Evolutionary conservation across 495 filamentous ascomycete species (phyloP).

Genomic region (Penicillium silybi): DNA sequence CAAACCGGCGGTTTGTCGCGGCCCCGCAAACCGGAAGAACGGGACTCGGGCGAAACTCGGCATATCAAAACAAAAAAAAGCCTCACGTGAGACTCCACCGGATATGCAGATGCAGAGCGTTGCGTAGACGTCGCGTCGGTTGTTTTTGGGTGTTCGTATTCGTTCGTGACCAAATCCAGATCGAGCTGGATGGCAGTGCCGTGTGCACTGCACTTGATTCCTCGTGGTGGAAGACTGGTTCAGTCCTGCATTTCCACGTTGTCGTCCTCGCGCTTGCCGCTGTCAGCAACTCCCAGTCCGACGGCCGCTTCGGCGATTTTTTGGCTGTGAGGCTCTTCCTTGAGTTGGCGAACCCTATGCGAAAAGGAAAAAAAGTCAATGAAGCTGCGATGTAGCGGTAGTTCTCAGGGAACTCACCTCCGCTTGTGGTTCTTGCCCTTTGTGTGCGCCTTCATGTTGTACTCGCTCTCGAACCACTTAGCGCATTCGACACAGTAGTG

Average conservation of each 20-base stretch:
- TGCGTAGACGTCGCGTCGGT: constrained; percentile 4
- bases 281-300: constrained; percentile 60
- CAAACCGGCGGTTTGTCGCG: constrained; percentile 28
- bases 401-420: constrained; percentile 51
- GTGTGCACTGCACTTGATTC: neutral
- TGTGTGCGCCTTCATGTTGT: constrained; percentile 67
- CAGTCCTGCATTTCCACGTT: constrained; percentile 37
- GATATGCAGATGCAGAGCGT: constrained; percentile 2
- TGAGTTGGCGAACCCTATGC: constrained; percentile 66
- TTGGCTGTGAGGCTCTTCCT: constrained; percentile 80
- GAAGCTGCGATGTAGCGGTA: neutral
- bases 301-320: constrained; percentile 79
- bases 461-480: constrained; percentile 90
- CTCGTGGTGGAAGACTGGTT: constrained; percentile 1
- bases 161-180: neutral
- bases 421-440: constrained; percentile 92
- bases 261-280: constrained; percentile 42
- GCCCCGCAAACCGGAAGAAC: constrained; percentile 31
- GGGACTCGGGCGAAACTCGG: constrained; percentile 33
- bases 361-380: neutral
- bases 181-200: neutral
- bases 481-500: constrained; percentile 92
- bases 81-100: constrained; percentile 21
- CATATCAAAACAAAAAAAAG: constrained; percentile 27
- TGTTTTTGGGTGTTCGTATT: neutral